These are phyloP conservation scores for Fusarium nanum DNA, from an alignment of 2,329 filamentous ascomycete species.

Conservation along the genomic window DNA sequence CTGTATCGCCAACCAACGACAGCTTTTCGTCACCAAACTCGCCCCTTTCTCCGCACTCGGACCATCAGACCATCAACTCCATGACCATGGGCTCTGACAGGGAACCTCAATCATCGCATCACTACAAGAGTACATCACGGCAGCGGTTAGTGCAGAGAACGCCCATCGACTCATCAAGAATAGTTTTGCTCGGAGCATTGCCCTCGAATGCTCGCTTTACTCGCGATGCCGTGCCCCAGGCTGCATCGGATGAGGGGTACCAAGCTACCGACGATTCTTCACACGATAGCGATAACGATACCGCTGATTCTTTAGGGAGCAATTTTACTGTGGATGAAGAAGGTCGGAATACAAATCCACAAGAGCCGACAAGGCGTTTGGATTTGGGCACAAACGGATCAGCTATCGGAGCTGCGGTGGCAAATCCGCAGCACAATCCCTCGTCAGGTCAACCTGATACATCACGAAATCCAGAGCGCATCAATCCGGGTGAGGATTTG, in stretches of 20 bases:
- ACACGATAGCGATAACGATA: conserved; percentile 12
- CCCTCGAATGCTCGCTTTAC: conserved; percentile 59
- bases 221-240: conserved; percentile 20
- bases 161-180: conserved; percentile 63
- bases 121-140: conserved; percentile 3
- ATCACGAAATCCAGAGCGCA: conserved; percentile 54
- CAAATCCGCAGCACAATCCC: not conserved
- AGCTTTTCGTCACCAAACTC: conserved; percentile 32
- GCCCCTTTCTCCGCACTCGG: conserved; percentile 25
- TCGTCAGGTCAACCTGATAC: conserved; percentile 19
- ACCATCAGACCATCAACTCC: conserved; percentile 21
- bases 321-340: conserved; percentile 69
- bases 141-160: conserved; percentile 56
- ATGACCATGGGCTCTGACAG: conserved; percentile 19
- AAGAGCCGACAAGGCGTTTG: conserved; percentile 46
- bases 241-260: conserved; percentile 7
- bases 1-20: conserved; percentile 33
- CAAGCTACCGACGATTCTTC: not conserved
- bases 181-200: conserved; percentile 67
- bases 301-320: conserved; percentile 63
- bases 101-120: conserved; percentile 8
- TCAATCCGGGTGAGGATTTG: conserved; percentile 58
- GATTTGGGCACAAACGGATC: conserved; percentile 25
- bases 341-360: conserved; percentile 39
- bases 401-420: not conserved